Conservation (phyloP, 345 rosid genomes). For the Gossypium sturtianum region DNA sequence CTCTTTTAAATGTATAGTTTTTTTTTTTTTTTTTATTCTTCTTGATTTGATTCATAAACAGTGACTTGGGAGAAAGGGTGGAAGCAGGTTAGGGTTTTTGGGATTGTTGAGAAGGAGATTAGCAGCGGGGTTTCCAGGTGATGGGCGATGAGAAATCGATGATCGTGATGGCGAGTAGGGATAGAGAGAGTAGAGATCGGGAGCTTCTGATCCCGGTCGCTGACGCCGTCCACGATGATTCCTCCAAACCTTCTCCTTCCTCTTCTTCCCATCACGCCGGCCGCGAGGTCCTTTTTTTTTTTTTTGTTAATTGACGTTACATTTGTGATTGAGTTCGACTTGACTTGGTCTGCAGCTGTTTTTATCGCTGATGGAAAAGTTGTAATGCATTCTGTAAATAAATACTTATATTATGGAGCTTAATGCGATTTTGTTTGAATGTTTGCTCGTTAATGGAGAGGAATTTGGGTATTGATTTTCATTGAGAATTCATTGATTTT, state of each 20-base stretch:
- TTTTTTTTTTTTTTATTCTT: not conserved
- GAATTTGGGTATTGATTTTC: not conserved
- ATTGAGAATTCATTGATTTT: not conserved
- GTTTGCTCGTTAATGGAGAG: not conserved
- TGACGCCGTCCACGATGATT: constrained; percentile 33
- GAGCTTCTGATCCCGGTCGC: constrained; percentile 85
- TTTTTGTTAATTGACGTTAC: not conserved
- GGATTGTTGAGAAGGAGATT: not conserved
- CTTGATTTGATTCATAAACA: not conserved
- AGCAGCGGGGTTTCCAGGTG: constrained; percentile 5
- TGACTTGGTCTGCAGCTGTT: not conserved
- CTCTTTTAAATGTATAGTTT: no score
- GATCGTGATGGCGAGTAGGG: constrained; percentile 51
- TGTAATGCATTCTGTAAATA: not conserved
- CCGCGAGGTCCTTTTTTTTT: constrained; percentile 59
- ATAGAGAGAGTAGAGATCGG: constrained; percentile 49
- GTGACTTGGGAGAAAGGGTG: not conserved
- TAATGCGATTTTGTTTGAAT: not conserved
- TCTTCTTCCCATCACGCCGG: constrained; percentile 65
- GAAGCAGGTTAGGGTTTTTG: constrained; percentile 12
- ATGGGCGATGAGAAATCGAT: constrained; percentile 81
- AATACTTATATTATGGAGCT: not conserved
- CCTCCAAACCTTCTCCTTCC: constrained; percentile 64
- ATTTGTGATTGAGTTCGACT: constrained; percentile 5
- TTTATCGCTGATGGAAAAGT: constrained; percentile 16